Conservation (phyloP, 805 yeast species). For the Helenozyma rhizophorensis region DNA sequence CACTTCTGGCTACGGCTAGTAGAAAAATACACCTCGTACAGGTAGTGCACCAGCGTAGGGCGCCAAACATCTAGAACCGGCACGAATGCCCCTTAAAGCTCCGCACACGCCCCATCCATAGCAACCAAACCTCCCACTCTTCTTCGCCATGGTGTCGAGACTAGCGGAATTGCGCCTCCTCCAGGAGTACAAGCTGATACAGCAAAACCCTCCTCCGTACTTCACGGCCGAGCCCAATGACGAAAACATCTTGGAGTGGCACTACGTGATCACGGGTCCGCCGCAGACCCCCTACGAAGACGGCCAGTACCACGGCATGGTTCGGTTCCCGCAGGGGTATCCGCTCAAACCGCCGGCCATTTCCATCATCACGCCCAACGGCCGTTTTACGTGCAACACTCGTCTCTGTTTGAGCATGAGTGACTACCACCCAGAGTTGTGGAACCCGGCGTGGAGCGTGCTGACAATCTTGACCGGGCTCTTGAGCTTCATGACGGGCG, state of each 20-base stretch:
- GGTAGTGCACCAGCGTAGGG: too few species aligned
- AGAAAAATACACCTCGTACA: too few species aligned
- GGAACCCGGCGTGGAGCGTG: constrained; percentile 98
- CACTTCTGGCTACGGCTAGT: too few species aligned
- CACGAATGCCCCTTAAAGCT: too few species aligned
- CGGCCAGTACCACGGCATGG: constrained; percentile 89
- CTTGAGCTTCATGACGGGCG: constrained; percentile 87
- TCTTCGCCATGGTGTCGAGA: constrained; percentile 30
- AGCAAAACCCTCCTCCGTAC: constrained; percentile 79
- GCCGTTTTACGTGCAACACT: constrained; percentile 76
- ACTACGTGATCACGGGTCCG: constrained; percentile 88
- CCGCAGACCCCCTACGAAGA: constrained; percentile 80
- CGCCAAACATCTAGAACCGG: too few species aligned
- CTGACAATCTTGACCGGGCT: constrained; percentile 83
- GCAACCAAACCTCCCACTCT: too few species aligned
- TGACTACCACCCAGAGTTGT: constrained; percentile 88
- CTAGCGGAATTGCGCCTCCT: constrained; percentile 51
- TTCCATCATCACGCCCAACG: constrained; percentile 85
- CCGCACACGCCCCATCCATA: not conserved
- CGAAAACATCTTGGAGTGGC: constrained; percentile 87
- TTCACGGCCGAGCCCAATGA: constrained; percentile 85
- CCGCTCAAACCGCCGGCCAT: constrained; percentile 93
- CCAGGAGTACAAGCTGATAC: constrained; percentile 75
- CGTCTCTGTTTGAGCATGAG: constrained; percentile 88
- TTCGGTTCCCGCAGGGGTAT: constrained; percentile 76